Conservation (phyloP, 805 yeast species). For the Candida nemodendra region DNA sequence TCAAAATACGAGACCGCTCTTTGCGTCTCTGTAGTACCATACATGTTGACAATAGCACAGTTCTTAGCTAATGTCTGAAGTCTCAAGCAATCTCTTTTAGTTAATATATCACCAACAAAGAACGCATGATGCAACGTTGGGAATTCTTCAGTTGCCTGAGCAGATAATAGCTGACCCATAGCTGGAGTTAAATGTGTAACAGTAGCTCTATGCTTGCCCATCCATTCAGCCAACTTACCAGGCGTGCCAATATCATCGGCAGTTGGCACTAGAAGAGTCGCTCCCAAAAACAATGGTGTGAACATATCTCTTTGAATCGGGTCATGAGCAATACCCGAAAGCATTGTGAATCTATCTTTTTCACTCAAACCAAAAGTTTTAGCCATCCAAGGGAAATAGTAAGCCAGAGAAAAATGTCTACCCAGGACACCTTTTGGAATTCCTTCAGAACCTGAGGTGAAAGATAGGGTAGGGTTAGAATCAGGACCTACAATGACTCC, state of each 20-base stretch:
- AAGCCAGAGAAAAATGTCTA: slow-evolving; percentile 93
- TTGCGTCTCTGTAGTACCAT: slow-evolving; percentile 99
- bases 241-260: slow-evolving; percentile 99
- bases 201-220: slow-evolving; percentile 85
- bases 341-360: slow-evolving; percentile 91
- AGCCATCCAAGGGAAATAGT: slow-evolving; percentile 99
- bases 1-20: slow-evolving; percentile 95
- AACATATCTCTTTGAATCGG: slow-evolving; percentile 99
- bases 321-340: slow-evolving; percentile 98
- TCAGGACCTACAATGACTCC: slow-evolving; percentile 97
- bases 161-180: slow-evolving; percentile 96
- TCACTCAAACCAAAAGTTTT: slow-evolving; percentile 72
- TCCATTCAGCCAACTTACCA: slow-evolving; percentile 96
- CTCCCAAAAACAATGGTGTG: slow-evolving; percentile 95
- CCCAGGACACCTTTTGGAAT: slow-evolving; percentile 98
- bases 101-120: slow-evolving; percentile 95
- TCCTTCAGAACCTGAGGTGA: slow-evolving; percentile 98
- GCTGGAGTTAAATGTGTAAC: slow-evolving; percentile 99
- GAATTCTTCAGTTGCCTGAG: slow-evolving; percentile 88
- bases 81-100: slow-evolving; percentile 94
- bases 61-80: slow-evolving; percentile 90
- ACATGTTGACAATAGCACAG: slow-evolving; percentile 92
- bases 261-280: slow-evolving; percentile 88
- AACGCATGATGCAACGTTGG: slow-evolving; percentile 91
- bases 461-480: slow-evolving; percentile 92